Evolutionary conservation across 2,329 filamentous ascomycete species (phyloP).

Genomic region (Nemania diffusa): DNA sequence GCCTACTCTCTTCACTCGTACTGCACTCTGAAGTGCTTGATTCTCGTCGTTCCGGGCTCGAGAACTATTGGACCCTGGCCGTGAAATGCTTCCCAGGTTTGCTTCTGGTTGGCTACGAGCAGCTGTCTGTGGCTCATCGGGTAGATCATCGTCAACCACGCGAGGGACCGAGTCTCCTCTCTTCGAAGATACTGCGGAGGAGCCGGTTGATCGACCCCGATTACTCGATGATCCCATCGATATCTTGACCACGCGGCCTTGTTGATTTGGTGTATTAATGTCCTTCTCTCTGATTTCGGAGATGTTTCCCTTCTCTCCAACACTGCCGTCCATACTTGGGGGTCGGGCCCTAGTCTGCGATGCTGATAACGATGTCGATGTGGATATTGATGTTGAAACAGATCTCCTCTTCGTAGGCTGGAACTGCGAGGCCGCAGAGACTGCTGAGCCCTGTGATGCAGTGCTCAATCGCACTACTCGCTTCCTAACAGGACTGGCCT

Average conservation of each 20-base stretch:
- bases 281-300: constrained; percentile 52
- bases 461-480: constrained; percentile 68
- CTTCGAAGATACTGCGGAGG: constrained; percentile 51
- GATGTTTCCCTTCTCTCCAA: constrained; percentile 53
- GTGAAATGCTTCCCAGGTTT: constrained; percentile 64
- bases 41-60: constrained; percentile 70
- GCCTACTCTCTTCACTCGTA: constrained; percentile 80
- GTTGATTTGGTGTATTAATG: constrained; percentile 65
- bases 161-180: constrained; percentile 46
- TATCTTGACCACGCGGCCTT: constrained; percentile 65
- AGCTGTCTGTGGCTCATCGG: constrained; percentile 62
- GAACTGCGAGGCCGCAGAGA: constrained; percentile 39
- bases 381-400: constrained; percentile 56
- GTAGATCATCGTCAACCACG: constrained; percentile 56
- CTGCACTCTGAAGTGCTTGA: constrained; percentile 73
- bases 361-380: constrained; percentile 49
- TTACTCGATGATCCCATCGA: constrained; percentile 62
- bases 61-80: constrained; percentile 61
- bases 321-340: constrained; percentile 55
- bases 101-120: constrained; percentile 59
- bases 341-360: constrained; percentile 55
- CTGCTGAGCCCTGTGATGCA: constrained; percentile 51
- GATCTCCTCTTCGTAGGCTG: constrained; percentile 59
- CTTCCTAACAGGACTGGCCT: constrained; percentile 65
- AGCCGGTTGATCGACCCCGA: constrained; percentile 51